Evolutionary conservation across 176 grass and related monocot genomes (phyloP).

Genomic region (Avena sativa): DNA sequence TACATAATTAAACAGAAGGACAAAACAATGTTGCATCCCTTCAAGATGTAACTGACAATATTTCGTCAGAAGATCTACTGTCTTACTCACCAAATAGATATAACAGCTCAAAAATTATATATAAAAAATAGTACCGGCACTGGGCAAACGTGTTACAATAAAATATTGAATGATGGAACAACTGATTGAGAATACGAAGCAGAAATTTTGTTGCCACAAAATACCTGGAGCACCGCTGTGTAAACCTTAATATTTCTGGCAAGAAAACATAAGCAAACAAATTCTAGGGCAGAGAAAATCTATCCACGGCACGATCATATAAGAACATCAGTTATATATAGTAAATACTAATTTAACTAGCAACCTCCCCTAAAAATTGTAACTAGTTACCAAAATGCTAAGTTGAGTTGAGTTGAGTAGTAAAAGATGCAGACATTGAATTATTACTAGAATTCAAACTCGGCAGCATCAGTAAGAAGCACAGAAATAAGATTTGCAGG

Average conservation of each 20-base stretch:
- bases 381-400: not conserved
- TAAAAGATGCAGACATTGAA: not conserved
- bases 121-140: not conserved
- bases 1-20: not conserved
- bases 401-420: constrained; percentile 1
- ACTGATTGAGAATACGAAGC: not conserved
- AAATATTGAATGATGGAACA: not conserved
- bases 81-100: constrained; percentile 14
- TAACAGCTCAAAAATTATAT: not conserved
- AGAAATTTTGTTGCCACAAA: no score
- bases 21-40: not conserved
- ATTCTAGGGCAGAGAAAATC: not conserved
- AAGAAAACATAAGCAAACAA: not conserved
- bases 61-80: not conserved
- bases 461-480: not conserved
- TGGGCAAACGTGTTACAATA: not conserved
- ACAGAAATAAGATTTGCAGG: not conserved
- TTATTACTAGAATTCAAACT: not conserved
- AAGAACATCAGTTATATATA: not conserved
- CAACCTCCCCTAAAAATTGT: not conserved
- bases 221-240: no score
- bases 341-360: not conserved
- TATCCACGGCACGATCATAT: not conserved
- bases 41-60: not conserved
- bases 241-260: no score